These are phyloP conservation scores for Pneumocystis canis DNA, from an alignment of 1,139 yeast species.

Conservation along the genomic window DNA sequence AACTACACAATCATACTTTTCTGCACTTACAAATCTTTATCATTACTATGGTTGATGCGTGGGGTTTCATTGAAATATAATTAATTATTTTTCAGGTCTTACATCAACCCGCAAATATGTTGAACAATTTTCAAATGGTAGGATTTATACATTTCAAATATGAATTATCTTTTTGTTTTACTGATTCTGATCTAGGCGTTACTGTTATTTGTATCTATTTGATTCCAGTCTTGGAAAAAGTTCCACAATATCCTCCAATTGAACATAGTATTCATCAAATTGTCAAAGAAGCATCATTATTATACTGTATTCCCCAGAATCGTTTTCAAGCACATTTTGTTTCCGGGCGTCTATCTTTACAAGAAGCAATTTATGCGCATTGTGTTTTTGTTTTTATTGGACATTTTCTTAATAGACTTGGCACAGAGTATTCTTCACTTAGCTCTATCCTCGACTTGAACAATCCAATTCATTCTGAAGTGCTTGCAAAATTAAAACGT, in stretches of 20 bases:
- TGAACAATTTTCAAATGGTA: constrained; percentile 84
- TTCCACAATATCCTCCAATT: constrained; percentile 28
- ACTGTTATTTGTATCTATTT: neutral
- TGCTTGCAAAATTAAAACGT: constrained; percentile 66
- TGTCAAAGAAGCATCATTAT: constrained; percentile 81
- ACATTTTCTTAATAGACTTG: constrained; percentile 86
- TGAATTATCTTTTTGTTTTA: constrained; percentile 20
- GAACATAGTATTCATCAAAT: constrained; percentile 80
- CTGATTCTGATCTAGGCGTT: constrained; percentile 15
- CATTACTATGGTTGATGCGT: constrained; percentile 43
- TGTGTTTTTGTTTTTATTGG: constrained; percentile 85
- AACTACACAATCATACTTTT: constrained; percentile 72
- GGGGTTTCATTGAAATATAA: neutral
- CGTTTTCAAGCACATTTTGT: constrained; percentile 64
- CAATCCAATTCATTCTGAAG: constrained; percentile 51
- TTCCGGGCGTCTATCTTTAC: constrained; percentile 68
- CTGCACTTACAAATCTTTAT: constrained; percentile 77
- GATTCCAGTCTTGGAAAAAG: neutral
- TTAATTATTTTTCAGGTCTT: constrained; percentile 31
- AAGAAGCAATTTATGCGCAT: constrained; percentile 89
- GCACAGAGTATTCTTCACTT: constrained; percentile 72
- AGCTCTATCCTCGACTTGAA: constrained; percentile 47
- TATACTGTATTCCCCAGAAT: constrained; percentile 83
- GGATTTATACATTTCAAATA: constrained; percentile 71
- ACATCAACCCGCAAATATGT: constrained; percentile 80